A percentile compares a stretch with the other conserved stretches of the same genome.
Conservation (phyloP, 2,329 filamentous ascomycete species). For the Ophiocordyceps robertsii region DNA sequence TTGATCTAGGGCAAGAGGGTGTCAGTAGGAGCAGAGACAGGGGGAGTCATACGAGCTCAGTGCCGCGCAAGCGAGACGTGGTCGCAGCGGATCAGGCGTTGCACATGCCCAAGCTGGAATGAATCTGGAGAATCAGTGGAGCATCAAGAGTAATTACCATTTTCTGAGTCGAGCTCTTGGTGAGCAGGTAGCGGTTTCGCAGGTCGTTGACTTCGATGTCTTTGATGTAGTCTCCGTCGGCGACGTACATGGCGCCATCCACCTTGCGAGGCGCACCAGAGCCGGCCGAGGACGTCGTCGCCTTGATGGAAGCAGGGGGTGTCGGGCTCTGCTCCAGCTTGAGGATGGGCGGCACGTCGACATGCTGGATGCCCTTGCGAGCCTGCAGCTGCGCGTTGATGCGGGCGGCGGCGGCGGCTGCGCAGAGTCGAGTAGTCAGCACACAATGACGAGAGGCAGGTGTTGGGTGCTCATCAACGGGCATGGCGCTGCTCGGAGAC, state of each 20-base stretch:
- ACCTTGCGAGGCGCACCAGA: conserved; percentile 39
- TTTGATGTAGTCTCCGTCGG: conserved; percentile 95
- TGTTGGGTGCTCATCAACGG: background rate
- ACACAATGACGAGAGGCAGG: background rate
- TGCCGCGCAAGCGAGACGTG: conserved; percentile 55
- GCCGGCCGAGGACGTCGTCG: conserved; percentile 15
- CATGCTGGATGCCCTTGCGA: conserved; percentile 81
- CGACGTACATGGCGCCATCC: conserved; percentile 82
- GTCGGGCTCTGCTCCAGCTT: conserved; percentile 32
- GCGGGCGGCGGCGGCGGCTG: conserved; percentile 76
- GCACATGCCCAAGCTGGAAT: conserved; percentile 20
- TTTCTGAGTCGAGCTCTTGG: conserved; percentile 94
- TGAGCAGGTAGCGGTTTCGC: conserved; percentile 91
- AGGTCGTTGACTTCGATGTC: conserved; percentile 98
- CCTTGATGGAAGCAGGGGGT: conserved; percentile 17
- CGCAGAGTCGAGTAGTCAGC: background rate
- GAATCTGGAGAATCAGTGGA: conserved; percentile 24
- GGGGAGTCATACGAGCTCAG: conserved; percentile 46
- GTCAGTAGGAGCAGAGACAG: conserved; percentile 91
- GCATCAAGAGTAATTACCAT: conserved; percentile 77
- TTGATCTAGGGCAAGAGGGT: conserved; percentile 88
- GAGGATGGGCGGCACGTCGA: conserved; percentile 74
- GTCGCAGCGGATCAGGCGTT: conserved; percentile 34
- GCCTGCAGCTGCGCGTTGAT: conserved; percentile 76
- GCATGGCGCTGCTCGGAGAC: background rate